phyloP scores from a whole-genome alignment of 139 green algal species.

The Picochlorum costavermella region DNA sequence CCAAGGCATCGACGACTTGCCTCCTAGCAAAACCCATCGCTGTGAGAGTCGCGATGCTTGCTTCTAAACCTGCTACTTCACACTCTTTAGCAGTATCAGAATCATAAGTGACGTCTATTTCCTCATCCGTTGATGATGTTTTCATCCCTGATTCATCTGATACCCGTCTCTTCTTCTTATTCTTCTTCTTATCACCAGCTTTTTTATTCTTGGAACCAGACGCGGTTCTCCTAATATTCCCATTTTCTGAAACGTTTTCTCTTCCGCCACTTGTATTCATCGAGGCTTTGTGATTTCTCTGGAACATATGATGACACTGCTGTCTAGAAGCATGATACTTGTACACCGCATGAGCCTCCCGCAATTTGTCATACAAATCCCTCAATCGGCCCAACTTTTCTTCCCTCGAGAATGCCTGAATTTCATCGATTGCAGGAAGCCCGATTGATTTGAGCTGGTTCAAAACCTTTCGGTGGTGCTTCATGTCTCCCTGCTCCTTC shows the following conservation, averaged over 20 bases:
- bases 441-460: not conserved
- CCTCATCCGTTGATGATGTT: not conserved
- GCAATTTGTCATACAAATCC: constrained; percentile 38
- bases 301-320: not conserved
- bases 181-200: not conserved
- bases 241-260: constrained; percentile 8
- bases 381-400: constrained; percentile 47
- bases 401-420: constrained; percentile 19
- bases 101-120: not conserved
- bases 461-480: not conserved
- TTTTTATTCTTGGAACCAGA: constrained; percentile 13
- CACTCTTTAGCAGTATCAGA: constrained; percentile 4
- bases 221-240: not conserved
- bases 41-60: constrained; percentile 18
- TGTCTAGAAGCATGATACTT: not conserved
- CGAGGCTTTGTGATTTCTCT: not conserved
- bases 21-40: constrained; percentile 58
- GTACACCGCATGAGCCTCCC: constrained; percentile 10
- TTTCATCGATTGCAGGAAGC: constrained; percentile 8
- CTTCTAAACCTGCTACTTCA: constrained; percentile 8
- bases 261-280: not conserved
- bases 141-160: not conserved
- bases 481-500: constrained; percentile 11
- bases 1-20: constrained; percentile 55
- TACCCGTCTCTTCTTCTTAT: too few species aligned